Evolutionary conservation across 441 rosid species (phyloP).

Genomic region (Euphorbia celastroides): DNA sequence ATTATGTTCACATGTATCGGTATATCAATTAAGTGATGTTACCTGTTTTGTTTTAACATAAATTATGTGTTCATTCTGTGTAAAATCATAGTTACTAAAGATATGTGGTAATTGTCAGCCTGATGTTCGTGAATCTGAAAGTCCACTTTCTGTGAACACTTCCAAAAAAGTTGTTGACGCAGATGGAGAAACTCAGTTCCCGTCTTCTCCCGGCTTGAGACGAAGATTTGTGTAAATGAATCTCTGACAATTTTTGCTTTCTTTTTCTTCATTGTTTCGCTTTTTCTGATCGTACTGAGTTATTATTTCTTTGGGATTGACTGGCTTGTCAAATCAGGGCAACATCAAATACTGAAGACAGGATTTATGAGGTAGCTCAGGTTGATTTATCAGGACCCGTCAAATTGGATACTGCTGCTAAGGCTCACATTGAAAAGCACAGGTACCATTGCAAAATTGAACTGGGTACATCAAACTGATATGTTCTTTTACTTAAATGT

Average conservation of each 20-base stretch:
- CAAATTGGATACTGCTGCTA: constrained; percentile 51
- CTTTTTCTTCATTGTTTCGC: neutral
- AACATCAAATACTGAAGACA: constrained; percentile 29
- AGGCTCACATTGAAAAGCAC: constrained; percentile 67
- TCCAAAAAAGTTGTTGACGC: constrained; percentile 27
- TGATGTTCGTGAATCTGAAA: constrained; percentile 28
- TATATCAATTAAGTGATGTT: neutral
- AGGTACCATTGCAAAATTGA: constrained; percentile 26
- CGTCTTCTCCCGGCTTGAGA: constrained; percentile 58
- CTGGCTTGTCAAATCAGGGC: constrained; percentile 28
- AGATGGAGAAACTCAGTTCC: constrained; percentile 30
- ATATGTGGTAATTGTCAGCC: constrained; percentile 26
- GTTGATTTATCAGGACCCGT: constrained; percentile 38
- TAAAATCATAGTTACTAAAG: constrained; percentile 5
- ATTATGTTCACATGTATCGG: neutral
- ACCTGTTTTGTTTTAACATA: neutral
- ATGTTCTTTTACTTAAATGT: neutral
- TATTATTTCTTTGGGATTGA: constrained; percentile 8
- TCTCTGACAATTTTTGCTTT: constrained; percentile 5
- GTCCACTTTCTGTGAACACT: constrained; percentile 26
- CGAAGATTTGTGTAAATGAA: constrained; percentile 57
- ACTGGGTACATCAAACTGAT: neutral
- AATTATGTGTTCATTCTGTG: neutral
- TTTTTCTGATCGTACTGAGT: neutral
- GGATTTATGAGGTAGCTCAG: constrained; percentile 27